Base-by-base conservation (phyloP, 1,284 basidiomycete genomes). In the Baeospora myosura region DNA sequence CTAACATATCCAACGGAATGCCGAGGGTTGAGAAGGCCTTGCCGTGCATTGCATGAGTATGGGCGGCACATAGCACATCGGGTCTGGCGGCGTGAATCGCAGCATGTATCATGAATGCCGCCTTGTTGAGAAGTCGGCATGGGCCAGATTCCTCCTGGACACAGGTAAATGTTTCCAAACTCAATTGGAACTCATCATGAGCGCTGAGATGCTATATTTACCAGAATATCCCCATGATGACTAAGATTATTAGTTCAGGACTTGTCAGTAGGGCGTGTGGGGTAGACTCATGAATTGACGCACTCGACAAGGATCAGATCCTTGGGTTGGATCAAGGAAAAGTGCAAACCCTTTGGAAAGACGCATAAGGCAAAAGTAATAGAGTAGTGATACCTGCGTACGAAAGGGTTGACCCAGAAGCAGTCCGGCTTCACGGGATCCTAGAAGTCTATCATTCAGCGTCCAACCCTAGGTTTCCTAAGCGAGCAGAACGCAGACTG, bases 31-130 rank as follows among this genome's bases (percentile, higher is more conserved):
- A 66, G 60, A 78, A 82, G 0, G 78, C 72, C 50, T 76, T 76
- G 20, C 78, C 80, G 53, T 76, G 66, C 14, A 73, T 58, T 3
- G 72, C 74, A 55, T 84, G 80, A 11, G 72, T 73, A 57, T 83
- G 80, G 2, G 78, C 78, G 3, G 77, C 77, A 32, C 78, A 78
- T 25, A 74, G 51, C n/a, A 81, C 68, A 52, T 82, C 78, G 0
- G 76, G 75, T 18, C 78, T 71, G 12, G 72, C 70, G 8, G 62
- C 61, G 53, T 80, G 78, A 36, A 81, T 67, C 4, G 74, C 69
- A 21, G 71, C 69, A 51, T 75, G 41, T 3, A 42, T 42, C 41
- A 42, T 42, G 24, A 42, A 42, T 4, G 41, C 41, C 11, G 41
- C 41, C 6, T 17, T 33, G 21, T 42, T 42, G 20, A 42, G 41